Base-by-base conservation (phyloP, 768 basidiomycete genomes). In the Lentinula guzmanii region DNA sequence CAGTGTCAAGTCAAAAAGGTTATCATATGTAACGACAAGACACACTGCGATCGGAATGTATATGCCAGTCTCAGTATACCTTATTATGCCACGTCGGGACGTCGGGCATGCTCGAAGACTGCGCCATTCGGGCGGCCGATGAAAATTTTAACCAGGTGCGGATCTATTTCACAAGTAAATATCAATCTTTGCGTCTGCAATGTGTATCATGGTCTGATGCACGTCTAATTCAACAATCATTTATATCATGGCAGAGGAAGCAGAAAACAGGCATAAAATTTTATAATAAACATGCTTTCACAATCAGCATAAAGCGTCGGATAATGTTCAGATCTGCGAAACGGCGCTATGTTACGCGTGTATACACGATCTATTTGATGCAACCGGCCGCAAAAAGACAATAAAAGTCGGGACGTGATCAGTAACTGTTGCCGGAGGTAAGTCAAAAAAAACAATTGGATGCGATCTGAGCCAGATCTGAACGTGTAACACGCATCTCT, bases 361-460 rank as follows among this genome's bases (percentile, higher is more conserved):
- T 4, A 39, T 13, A 39, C 13, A 18, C 21, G 21, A 48, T n/a
- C 16, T 10, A 21, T 48, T 24, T 24, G 28, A 34, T 33, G 9
- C n/a, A 51, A 35, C 13, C 53, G 24, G 5, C 34, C 53, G 21
- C 28, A 63, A 54, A 69, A 76, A 77, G 74, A 79, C 78, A 79
- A 79, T 78, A 78, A 77, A 71, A 70, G 65, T 41, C 63, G 60
- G 34, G 58, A 58, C 65, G 63, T 66, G 63, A 65, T 70, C 65
- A 64, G 52, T 63, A 66, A 63, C 61, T 66, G 74, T 61, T 73
- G 70, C 62, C 54, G 63, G 62, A 46, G 15, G 24, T 42, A 41
- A 66, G 69, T 9, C 28, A 28, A 28, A 48, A 48, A 46, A 48
- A 74, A 78, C 77, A 78, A 79, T 78, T 76, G 66, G 69, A 65